Percentiles rank a stretch among this genome's conserved stretches.
Evolutionary conservation across 768 basidiomycete genomes (phyloP).

Genomic region (Mrakia frigida): DNA sequence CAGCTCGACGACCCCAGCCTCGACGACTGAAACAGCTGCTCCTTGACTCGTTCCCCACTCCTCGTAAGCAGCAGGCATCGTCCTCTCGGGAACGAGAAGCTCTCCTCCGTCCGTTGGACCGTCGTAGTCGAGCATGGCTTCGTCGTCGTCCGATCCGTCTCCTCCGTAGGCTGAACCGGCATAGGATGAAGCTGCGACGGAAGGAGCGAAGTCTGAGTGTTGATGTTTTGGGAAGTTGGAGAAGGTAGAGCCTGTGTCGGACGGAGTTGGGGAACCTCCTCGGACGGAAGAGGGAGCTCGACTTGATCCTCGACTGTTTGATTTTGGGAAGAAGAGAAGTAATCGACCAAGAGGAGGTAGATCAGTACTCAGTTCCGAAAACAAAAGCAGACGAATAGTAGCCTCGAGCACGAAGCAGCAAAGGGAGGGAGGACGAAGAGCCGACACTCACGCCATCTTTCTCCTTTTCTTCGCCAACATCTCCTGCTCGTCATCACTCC

Average conservation of each 20-base stretch:
- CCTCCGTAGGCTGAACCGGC: conserved; percentile 23
- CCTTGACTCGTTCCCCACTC: conserved; percentile 15
- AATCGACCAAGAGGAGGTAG: too few relatives aligned
- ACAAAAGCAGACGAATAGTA: too few relatives aligned
- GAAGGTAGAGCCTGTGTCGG: neutral
- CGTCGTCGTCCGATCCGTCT: conserved; percentile 28
- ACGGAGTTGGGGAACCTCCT: conserved; percentile 26
- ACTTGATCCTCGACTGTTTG: conserved; percentile 7
- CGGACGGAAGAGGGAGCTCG: neutral
- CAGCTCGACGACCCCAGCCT: neutral
- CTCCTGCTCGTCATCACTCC: conserved; percentile 30
- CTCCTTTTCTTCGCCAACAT: conserved; percentile 25
- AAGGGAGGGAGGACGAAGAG: neutral
- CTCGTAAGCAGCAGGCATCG: conserved; percentile 27
- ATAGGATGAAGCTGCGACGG: conserved; percentile 11
- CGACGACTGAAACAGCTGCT: neutral
- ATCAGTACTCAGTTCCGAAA: too few relatives aligned
- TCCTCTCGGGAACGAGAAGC: neutral
- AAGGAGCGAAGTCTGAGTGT: conserved; percentile 22
- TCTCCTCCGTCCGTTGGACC: conserved; percentile 14
- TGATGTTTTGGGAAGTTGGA: neutral
- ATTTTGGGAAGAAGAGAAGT: too few relatives aligned
- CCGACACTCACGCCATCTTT: conserved; percentile 19
- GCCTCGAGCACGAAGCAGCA: neutral
- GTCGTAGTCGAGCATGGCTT: conserved; percentile 23